Evolutionary conservation across 2,329 filamentous ascomycete genomes (phyloP), one percentile per base, ranked within the genome.

Genomic region (Nothophoma quercina): DNA sequence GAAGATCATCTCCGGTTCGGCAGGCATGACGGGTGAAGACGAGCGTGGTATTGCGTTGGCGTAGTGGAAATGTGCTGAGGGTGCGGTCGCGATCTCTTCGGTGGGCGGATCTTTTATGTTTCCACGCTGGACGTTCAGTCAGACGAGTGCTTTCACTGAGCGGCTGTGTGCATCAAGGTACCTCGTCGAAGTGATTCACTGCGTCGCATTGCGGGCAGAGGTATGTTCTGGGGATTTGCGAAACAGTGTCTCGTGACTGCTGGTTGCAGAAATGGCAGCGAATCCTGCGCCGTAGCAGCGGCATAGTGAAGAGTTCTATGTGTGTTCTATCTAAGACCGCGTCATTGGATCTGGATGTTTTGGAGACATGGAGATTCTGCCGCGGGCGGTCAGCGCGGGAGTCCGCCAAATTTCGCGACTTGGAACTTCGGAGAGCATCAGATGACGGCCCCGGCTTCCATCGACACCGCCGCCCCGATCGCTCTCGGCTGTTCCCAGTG

Each of bases 141-240:
- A 52, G 50, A 38, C 21, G 16, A 9, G 41, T n/a, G 13, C 7
- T 28, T 40, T 19, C 35, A 34, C 21, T 7, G 25, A 7, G 38
- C 25, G 18, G 42, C 23, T 16, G 22, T 10, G 15, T 33, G 44
- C 35, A 13, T 21, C 15, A 19, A 19, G 23, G 33, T 77, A 95
- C 92, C 79, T 93, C 83, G 71, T 99, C 95, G 25, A 97, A 80
- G 77, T 91, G 90, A 75, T 98, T 99, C 53, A 88, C 86, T 15
- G 93, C 90, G 65, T 95, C 90, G 79, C 95, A 99, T 56, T 83
- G 79, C 16, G 83, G 77, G 75, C 73, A 73, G 18, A 61, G 48
- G 52, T 65, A 74, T 22, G 55, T 51, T 9, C 52, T 56, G 7
- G 67, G 60, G 32, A 68, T 51, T 12, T 65, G 64, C 7, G 56